These are phyloP conservation scores for Backusella tuberculispora DNA, from an alignment of 192 early-diverging fungal genomes.

Conservation along the genomic window DNA sequence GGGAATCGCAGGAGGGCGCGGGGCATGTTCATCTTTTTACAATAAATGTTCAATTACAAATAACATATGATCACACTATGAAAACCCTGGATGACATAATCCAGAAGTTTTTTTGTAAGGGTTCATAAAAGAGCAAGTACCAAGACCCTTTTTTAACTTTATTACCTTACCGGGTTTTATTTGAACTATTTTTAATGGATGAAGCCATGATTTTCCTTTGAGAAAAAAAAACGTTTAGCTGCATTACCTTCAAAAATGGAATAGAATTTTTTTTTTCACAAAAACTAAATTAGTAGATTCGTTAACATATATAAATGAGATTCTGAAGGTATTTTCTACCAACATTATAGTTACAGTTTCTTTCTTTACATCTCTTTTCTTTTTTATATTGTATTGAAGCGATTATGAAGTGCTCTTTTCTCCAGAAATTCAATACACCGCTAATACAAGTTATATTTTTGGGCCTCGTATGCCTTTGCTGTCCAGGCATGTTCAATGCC, in stretches of 20 bases:
- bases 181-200: conserved; percentile 2
- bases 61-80: background rate
- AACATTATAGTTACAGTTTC: background rate
- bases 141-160: conserved; percentile 1
- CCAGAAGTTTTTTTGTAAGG: background rate
- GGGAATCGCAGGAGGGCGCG: background rate
- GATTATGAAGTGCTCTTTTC: background rate
- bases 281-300: background rate
- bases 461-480: conserved; percentile 75
- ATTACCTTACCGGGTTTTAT: background rate
- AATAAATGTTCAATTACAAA: conserved; percentile 6
- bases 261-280: background rate
- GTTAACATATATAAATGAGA: background rate
- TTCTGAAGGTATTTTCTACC: background rate
- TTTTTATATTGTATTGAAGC: background rate
- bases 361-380: background rate
- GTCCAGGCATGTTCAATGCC: conserved; percentile 84
- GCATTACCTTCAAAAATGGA: background rate
- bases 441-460: conserved; percentile 73
- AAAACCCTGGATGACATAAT: conserved; percentile 12
- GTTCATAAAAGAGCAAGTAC: background rate
- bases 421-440: conserved; percentile 48
- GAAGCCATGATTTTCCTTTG: background rate
- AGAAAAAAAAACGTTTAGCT: background rate
- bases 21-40: background rate